Conservation (phyloP, 1,284 basidiomycete genomes). For the Golubevia pallescens region DNA sequence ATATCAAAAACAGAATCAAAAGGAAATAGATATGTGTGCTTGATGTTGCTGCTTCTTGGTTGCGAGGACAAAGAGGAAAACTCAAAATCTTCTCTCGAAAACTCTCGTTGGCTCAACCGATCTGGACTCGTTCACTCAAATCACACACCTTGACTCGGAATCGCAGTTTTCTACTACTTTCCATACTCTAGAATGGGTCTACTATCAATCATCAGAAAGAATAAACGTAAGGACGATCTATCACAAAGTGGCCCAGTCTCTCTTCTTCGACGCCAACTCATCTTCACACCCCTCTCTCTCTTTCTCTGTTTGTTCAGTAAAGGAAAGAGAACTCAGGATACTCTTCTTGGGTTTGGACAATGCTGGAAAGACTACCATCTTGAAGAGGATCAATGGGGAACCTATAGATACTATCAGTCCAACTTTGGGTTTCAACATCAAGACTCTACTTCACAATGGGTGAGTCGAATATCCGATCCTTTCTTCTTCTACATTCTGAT, state of each 20-base stretch:
- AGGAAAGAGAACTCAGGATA: constrained; percentile 90
- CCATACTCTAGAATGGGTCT: constrained; percentile 71
- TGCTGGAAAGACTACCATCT: constrained; percentile 96
- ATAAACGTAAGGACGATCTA: constrained; percentile 83
- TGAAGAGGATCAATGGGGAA: constrained; percentile 91
- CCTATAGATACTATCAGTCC: constrained; percentile 81
- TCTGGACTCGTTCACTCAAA: no score
- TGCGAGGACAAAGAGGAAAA: no score
- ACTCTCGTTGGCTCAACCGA: no score
- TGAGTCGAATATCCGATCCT: constrained; percentile 67
- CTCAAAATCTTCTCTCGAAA: no score
- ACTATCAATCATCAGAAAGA: constrained; percentile 95
- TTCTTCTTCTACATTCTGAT: constrained; percentile 11
- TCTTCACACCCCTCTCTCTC: not conserved
- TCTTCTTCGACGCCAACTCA: not conserved
- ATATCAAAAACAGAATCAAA: no score
- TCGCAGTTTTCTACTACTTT: no score
- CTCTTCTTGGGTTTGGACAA: constrained; percentile 99
- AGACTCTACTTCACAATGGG: constrained; percentile 88
- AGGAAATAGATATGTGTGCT: no score
- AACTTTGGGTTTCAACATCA: constrained; percentile 98
- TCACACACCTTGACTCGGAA: no score
- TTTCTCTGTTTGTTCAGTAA: constrained; percentile 11
- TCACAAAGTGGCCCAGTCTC: not conserved
- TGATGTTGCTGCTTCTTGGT: no score